A percentile compares a stretch with the other conserved stretches of the same genome.
phyloP scores from a whole-genome alignment of 2,329 filamentous ascomycete genomes.

The Xylaria sp. region DNA sequence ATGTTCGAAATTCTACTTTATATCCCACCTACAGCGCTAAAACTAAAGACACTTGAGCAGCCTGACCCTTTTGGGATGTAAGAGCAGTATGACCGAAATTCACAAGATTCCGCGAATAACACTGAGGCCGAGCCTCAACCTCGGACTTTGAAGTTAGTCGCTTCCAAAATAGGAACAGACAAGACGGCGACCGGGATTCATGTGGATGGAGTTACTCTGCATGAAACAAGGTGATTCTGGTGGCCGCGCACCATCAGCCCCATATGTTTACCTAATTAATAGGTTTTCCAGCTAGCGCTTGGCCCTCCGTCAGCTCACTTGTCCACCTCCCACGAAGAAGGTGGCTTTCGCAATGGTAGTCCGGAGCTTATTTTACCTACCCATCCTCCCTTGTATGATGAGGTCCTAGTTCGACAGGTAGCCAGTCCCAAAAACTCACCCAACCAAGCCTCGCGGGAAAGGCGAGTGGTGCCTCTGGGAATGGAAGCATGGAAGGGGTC shows the following conservation, averaged over 20 bases:
- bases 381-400: no score
- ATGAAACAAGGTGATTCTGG: neutral
- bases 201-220: neutral
- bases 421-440: no score
- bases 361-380: no score
- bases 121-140: neutral
- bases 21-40: neutral
- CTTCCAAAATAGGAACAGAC: constrained; percentile 5
- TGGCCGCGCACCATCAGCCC: constrained; percentile 1
- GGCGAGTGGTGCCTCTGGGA: no score
- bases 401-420: no score
- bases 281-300: no score
- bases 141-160: neutral
- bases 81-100: neutral
- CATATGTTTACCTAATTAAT: neutral
- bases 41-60: neutral
- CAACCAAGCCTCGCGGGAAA: no score
- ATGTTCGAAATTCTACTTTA: neutral
- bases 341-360: no score
- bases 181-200: constrained; percentile 1
- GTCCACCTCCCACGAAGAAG: no score
- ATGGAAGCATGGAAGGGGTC: no score
- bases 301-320: no score
- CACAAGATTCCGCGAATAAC: constrained; percentile 2
- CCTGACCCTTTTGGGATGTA: neutral